Conservation (phyloP, 2,329 filamentous ascomycete genomes). For the Colletotrichum truncatum region DNA sequence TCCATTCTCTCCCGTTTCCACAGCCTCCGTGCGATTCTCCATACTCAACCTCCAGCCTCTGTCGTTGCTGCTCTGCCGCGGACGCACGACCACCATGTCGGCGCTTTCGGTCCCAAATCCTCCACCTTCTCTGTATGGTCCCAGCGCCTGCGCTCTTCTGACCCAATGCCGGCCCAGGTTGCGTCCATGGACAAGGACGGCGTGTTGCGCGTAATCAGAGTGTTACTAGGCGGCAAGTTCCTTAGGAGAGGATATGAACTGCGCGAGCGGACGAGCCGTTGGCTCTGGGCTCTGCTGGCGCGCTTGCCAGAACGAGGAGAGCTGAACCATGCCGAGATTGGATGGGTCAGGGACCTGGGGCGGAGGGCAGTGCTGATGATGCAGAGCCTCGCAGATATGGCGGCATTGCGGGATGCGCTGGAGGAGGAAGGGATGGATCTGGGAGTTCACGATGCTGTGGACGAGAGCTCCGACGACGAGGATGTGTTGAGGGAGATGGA, state of each 20-base stretch:
- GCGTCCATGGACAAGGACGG: conserved; percentile 73
- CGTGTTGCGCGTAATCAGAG: conserved; percentile 71
- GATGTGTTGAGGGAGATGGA: conserved; percentile 46
- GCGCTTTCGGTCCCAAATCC: conserved; percentile 60
- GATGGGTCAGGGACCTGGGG: conserved; percentile 80
- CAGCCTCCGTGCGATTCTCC: conserved; percentile 70
- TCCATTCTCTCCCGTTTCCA: conserved; percentile 73
- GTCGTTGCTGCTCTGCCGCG: conserved; percentile 62
- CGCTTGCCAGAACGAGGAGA: conserved; percentile 78
- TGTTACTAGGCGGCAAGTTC: conserved; percentile 72
- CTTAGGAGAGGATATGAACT: conserved; percentile 68
- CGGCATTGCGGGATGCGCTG: conserved; percentile 53
- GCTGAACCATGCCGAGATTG: conserved; percentile 79
- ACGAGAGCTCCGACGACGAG: conserved; percentile 50
- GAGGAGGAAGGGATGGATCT: conserved; percentile 48
- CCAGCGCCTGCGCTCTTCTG: conserved; percentile 57
- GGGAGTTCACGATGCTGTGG: conserved; percentile 55
- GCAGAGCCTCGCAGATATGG: conserved; percentile 62
- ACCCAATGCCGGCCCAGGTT: conserved; percentile 68
- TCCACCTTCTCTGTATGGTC: conserved; percentile 62
- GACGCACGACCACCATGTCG: conserved; percentile 64
- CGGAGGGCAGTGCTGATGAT: conserved; percentile 75
- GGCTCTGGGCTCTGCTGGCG: conserved; percentile 87
- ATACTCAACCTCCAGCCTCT: conserved; percentile 60
- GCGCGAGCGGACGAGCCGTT: conserved; percentile 75